Base-by-base conservation (phyloP, 2,329 filamentous ascomycete species). In the Periconia sp. region DNA sequence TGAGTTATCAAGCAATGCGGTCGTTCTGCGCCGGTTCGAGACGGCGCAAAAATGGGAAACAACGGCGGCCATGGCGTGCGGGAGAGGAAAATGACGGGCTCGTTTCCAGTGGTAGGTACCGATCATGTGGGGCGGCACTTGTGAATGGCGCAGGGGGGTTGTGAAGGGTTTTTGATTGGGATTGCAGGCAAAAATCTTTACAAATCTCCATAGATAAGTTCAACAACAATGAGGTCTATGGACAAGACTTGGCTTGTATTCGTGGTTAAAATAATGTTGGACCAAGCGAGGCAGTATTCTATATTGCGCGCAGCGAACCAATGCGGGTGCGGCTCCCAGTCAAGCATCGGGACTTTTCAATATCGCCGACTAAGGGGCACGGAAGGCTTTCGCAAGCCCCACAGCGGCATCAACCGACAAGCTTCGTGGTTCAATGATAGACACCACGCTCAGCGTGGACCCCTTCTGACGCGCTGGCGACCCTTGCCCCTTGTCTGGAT, bases 251-350 rank as follows among this genome's bases (percentile, higher is more conserved):
- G 33, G 33, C 33, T 37, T 3, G 11, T 37, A n/a, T n/a, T n/a
- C 33, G 33, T 37, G 33, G 37, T 47, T 35, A 15, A 41, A 49
- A 45, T 51, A 55, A 31, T 57, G 57, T 57, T 57, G 57, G 51
- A 53, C 44, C 10, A 30, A 40, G 41, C 54, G 54, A 56, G n/a
- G 49, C 52, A 49, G 42, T 54, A 52, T 23, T 43, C 33, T 60
- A 62, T 50, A 62, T 60, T 62, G 50, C 54, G 41, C 35, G 49
- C 46, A 37, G 33, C 33, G 33, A 37, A n/a, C 33, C 33, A 37
- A 50, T 49, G 45, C 49, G 45, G 50, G 49, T 58, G 50, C 41
- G 51, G 52, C 55, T 54, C 57, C 49, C 45, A 14, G 33, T 37
- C 33, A 37, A 45, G 49, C 23, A 40, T 52, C 54, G 45, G 56